A percentile compares a stretch with the other conserved stretches of the same genome.
Conservation (phyloP, 2,329 filamentous ascomycete genomes). For the Cercospora berteroae region DNA sequence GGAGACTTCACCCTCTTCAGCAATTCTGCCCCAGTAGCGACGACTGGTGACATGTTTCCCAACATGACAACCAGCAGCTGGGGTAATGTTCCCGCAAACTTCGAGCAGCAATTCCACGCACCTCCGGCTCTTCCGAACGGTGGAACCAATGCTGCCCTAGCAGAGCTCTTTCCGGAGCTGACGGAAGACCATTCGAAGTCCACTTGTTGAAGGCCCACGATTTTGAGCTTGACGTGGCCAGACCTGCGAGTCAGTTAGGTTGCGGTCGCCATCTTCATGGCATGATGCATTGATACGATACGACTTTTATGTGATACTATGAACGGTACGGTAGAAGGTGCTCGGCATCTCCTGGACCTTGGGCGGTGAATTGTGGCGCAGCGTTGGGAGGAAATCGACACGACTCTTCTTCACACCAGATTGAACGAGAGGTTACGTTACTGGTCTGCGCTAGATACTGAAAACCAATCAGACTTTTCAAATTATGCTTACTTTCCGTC, state of each 20-base stretch:
- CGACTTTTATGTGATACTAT: constrained; percentile 12
- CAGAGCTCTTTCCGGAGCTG: constrained; percentile 27
- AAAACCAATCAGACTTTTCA: not conserved
- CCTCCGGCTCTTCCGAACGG: constrained; percentile 23
- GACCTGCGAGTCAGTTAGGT: not conserved
- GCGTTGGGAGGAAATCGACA: constrained; percentile 1
- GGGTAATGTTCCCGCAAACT: constrained; percentile 37
- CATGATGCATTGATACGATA: constrained; percentile 1
- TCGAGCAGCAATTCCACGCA: constrained; percentile 20
- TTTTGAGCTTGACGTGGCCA: not conserved
- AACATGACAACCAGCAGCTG: constrained; percentile 32
- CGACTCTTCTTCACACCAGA: constrained; percentile 4
- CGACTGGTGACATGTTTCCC: constrained; percentile 35
- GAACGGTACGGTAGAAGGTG: constrained; percentile 10
- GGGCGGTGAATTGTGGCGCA: not conserved
- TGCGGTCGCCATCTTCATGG: not conserved
- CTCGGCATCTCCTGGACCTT: constrained; percentile 5
- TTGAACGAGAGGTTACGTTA: not conserved
- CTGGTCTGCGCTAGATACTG: not conserved
- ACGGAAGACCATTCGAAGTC: constrained; percentile 9
- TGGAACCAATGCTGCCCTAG: constrained; percentile 22
- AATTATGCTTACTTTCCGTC: not conserved
- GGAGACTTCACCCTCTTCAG: constrained; percentile 64
- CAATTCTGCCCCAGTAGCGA: constrained; percentile 21
- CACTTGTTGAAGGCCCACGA: not conserved